These are phyloP conservation scores for Phytophthora litchii DNA, from an alignment of 352 stramenopile genomes.

Conservation along the genomic window DNA sequence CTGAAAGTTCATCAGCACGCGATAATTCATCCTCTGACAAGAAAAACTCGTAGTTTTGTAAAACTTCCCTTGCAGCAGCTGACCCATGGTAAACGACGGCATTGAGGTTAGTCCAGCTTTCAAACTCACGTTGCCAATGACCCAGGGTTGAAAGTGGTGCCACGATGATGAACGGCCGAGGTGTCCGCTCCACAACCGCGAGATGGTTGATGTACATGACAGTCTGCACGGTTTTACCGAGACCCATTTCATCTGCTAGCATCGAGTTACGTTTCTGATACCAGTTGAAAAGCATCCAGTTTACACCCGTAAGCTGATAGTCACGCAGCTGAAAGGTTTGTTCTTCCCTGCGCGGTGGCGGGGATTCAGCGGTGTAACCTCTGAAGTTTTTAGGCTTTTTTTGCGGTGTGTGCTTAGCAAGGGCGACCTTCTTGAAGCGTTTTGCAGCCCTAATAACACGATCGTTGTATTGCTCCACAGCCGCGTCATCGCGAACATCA, in stretches of 20 bases:
- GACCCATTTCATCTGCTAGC: conserved; percentile 99
- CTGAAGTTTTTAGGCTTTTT: conserved; percentile 76
- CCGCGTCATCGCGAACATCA: conserved; percentile 92
- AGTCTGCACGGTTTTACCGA: conserved; percentile 96
- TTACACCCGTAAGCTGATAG: conserved; percentile 99
- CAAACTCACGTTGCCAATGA: conserved; percentile 97
- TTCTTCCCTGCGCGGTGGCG: conserved; percentile 60
- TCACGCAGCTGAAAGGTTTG: conserved; percentile 92
- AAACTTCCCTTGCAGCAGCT: conserved; percentile 83
- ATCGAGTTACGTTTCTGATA: conserved; percentile 98
- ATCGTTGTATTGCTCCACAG: conserved; percentile 82
- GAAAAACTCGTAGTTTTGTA: conserved; percentile 97
- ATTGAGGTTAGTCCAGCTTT: conserved; percentile 98
- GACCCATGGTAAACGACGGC: conserved; percentile 98
- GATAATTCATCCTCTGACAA: conserved; percentile 56
- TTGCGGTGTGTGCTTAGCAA: conserved; percentile 38
- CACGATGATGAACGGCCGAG: conserved; percentile 97
- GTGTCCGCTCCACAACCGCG: conserved; percentile 92
- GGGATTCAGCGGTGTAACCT: conserved; percentile 67
- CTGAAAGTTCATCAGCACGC: conserved; percentile 39
- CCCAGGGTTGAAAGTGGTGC: conserved; percentile 97
- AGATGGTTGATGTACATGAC: conserved; percentile 97
- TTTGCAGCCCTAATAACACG: conserved; percentile 57
- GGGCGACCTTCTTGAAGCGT: conserved; percentile 53
- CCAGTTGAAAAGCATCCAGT: conserved; percentile 99